Conservation (phyloP, 2,329 filamentous ascomycete genomes). For the Madurella fahalii region DNA sequence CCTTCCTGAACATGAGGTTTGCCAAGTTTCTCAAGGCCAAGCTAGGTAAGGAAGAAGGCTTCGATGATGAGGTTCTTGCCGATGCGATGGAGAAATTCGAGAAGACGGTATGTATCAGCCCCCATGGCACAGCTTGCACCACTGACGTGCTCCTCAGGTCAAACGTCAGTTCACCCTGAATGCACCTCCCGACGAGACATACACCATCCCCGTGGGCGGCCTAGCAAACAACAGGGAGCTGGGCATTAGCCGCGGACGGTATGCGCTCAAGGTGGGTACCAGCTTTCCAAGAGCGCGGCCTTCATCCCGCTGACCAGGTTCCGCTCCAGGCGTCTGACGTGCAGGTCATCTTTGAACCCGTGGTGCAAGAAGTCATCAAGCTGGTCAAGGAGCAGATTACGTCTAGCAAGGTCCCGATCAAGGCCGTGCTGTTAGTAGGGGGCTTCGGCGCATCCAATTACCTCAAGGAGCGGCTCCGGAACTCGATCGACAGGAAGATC, state of each 20-base stretch:
- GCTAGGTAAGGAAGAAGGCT: slow-evolving; percentile 41
- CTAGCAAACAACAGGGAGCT: slow-evolving; percentile 36
- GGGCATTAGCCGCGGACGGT: slow-evolving; percentile 36
- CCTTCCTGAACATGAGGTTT: slow-evolving; percentile 47
- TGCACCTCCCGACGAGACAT: slow-evolving; percentile 34
- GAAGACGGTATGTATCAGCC: slow-evolving; percentile 25
- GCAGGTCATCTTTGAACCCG: slow-evolving; percentile 41
- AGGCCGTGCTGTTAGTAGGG: slow-evolving; percentile 46
- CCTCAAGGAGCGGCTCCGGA: slow-evolving; percentile 39
- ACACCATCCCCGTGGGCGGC: slow-evolving; percentile 35
- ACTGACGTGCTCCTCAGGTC: slow-evolving; percentile 22
- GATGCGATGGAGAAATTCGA: slow-evolving; percentile 43
- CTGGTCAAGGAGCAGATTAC: slow-evolving; percentile 42
- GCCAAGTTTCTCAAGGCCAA: slow-evolving; percentile 40
- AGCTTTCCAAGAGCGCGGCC: neutral
- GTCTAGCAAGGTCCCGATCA: slow-evolving; percentile 39
- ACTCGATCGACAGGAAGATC: slow-evolving; percentile 33
- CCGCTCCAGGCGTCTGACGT: slow-evolving; percentile 33
- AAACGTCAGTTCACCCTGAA: slow-evolving; percentile 36
- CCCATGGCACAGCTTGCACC: neutral
- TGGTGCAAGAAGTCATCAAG: slow-evolving; percentile 41
- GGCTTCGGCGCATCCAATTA: slow-evolving; percentile 46
- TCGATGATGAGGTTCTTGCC: slow-evolving; percentile 39
- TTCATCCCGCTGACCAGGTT: neutral
- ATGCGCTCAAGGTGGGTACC: slow-evolving; percentile 29